Percentiles rank a stretch among this genome's conserved stretches.
Conservation (phyloP, 148 eudicot species). For the Camellia lanceoleosa region DNA sequence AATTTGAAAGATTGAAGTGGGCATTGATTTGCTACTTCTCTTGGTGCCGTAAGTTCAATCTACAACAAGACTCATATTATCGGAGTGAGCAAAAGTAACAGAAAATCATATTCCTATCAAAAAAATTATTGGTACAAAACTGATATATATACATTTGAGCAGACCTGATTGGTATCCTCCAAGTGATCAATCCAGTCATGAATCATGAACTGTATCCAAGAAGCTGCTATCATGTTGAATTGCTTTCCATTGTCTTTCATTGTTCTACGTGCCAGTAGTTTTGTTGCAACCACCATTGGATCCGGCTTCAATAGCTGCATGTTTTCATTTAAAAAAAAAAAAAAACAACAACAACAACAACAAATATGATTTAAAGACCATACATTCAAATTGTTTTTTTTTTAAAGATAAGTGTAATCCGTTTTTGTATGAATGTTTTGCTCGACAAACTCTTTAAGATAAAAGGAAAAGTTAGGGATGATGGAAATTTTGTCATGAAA, state of each 20-base stretch:
- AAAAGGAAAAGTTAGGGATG: too few relatives aligned
- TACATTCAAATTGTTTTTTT: too few relatives aligned
- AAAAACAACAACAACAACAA: neutral
- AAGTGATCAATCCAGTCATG: slow-evolving; percentile 54
- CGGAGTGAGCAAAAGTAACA: neutral
- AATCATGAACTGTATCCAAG: slow-evolving; percentile 52
- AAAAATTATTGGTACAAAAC: neutral
- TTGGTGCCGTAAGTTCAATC: slow-evolving; percentile 36
- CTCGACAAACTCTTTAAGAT: too few relatives aligned
- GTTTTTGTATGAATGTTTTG: too few relatives aligned
- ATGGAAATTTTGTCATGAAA: too few relatives aligned
- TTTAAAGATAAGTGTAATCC: too few relatives aligned
- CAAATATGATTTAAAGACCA: too few relatives aligned
- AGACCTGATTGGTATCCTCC: slow-evolving; percentile 40
- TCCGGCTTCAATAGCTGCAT: slow-evolving; percentile 42
- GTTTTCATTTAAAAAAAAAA: neutral
- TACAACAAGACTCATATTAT: neutral
- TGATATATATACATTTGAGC: neutral
- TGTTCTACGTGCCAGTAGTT: slow-evolving; percentile 40
- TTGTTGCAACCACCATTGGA: slow-evolving; percentile 45
- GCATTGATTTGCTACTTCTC: slow-evolving; percentile 38
- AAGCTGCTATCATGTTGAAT: slow-evolving; percentile 47
- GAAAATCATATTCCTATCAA: too few relatives aligned
- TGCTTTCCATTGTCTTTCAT: slow-evolving; percentile 40
- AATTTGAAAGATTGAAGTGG: slow-evolving; percentile 50